Conservation (phyloP, 148 eudicot genomes). For the Amaranthus palmeri region DNA sequence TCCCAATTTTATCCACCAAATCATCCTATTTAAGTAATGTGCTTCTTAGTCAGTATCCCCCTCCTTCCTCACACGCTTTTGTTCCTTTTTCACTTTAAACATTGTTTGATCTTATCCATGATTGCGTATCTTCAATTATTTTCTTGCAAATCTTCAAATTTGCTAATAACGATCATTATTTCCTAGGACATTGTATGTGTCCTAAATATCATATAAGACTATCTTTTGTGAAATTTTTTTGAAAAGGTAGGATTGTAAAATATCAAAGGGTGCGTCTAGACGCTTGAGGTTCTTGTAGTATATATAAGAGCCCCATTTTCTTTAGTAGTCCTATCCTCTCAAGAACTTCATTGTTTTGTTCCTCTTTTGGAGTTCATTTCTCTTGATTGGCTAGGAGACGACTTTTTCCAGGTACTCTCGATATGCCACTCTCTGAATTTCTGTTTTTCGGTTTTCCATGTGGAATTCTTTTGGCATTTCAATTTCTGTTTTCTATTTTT, state of each 20-base stretch:
- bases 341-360: conserved; percentile 2
- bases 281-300: background rate
- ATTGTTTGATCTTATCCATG: background rate
- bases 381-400: background rate
- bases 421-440: background rate
- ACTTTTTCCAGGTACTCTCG: conserved; percentile 7
- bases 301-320: conserved; percentile 6
- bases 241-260: background rate
- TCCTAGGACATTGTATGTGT: conserved; percentile 4
- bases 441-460: background rate
- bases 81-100: background rate
- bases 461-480: background rate
- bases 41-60: conserved; percentile 12
- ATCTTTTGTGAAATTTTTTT: background rate
- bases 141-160: background rate
- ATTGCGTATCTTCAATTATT: background rate
- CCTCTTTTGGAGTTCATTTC: conserved; percentile 6
- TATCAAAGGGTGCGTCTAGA: background rate
- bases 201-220: background rate
- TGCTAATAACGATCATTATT: conserved; percentile 3
- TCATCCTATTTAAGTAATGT: conserved; percentile 15
- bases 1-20: background rate
- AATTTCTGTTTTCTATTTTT: background rate
- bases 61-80: background rate
- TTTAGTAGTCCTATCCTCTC: background rate